A percentile compares a stretch with the other conserved stretches of the same genome.
phyloP scores from a whole-genome alignment of 2,329 filamentous ascomycete species.

The Cylindrodendrum hubeiense region DNA sequence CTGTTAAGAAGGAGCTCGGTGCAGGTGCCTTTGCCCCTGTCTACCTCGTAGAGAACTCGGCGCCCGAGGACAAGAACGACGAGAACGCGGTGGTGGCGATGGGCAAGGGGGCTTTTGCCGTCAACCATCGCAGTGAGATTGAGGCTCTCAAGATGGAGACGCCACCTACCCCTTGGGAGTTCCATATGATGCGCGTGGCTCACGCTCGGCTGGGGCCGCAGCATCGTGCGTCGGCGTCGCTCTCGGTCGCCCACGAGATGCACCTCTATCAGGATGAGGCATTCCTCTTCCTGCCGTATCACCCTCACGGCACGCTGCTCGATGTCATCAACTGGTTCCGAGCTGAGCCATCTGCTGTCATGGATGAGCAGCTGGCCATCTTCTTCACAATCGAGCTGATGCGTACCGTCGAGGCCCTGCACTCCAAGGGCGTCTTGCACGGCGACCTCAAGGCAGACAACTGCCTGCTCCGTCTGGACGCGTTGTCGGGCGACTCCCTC shows the following conservation, averaged over 20 bases:
- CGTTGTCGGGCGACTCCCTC: constrained; percentile 60
- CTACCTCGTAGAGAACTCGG: constrained; percentile 86
- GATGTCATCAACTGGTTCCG: constrained; percentile 92
- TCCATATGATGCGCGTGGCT: constrained; percentile 90
- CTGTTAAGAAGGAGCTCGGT: constrained; percentile 86
- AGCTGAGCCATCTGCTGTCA: constrained; percentile 76
- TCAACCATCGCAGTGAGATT: constrained; percentile 67
- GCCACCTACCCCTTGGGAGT: constrained; percentile 92
- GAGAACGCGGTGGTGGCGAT: constrained; percentile 63
- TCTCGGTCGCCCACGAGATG: constrained; percentile 88
- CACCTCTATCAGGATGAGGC: constrained; percentile 92
- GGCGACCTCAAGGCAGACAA: constrained; percentile 98
- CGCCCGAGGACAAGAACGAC: constrained; percentile 54
- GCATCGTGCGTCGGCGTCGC: constrained; percentile 78
- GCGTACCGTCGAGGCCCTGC: constrained; percentile 88
- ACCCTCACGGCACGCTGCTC: constrained; percentile 91
- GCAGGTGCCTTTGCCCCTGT: constrained; percentile 96
- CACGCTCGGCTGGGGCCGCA: constrained; percentile 80
- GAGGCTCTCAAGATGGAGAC: constrained; percentile 97
- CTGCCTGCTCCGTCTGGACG: constrained; percentile 86
- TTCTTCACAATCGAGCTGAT: constrained; percentile 95
- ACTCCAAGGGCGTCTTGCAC: constrained; percentile 83
- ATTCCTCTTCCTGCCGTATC: constrained; percentile 88
- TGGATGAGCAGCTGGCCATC: constrained; percentile 94
- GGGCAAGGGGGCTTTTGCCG: constrained; percentile 72